These are phyloP conservation scores for Amyloporia xantha DNA, from an alignment of 768 basidiomycete genomes.

Conservation along the genomic window DNA sequence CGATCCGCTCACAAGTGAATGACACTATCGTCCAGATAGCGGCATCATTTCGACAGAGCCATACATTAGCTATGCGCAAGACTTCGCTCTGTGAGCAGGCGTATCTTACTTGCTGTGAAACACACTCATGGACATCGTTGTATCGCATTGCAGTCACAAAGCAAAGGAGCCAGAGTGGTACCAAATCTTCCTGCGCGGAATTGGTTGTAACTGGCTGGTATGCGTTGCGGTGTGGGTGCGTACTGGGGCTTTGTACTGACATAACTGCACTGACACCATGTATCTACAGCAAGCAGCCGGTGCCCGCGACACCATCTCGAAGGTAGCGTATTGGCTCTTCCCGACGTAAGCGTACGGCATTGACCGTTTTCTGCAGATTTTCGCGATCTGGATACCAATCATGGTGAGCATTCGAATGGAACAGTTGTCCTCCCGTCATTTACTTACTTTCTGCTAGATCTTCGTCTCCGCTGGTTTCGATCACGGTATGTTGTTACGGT, in stretches of 20 bases:
- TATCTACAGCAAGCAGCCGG: slow-evolving; percentile 60
- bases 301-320: slow-evolving; percentile 62
- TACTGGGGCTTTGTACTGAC: neutral
- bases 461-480: slow-evolving; percentile 69
- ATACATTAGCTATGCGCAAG: slow-evolving; percentile 45
- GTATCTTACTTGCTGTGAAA: neutral
- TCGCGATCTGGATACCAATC: slow-evolving; percentile 68
- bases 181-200: slow-evolving; percentile 66
- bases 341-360: neutral
- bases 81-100: slow-evolving; percentile 59
- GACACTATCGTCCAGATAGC: slow-evolving; percentile 28
- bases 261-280: slow-evolving; percentile 6
- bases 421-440: too few relatives aligned
- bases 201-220: slow-evolving; percentile 75
- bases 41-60: slow-evolving; percentile 55
- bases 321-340: slow-evolving; percentile 33
- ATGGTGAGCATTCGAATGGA: too few relatives aligned
- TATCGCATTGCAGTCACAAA: slow-evolving; percentile 53
- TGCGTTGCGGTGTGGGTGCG: slow-evolving; percentile 68
- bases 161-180: slow-evolving; percentile 62
- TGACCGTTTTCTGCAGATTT: slow-evolving; percentile 30
- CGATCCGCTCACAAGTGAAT: too few relatives aligned
- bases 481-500: slow-evolving; percentile 41
- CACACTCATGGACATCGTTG: neutral
- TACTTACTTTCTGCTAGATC: slow-evolving; percentile 39